Conservation (phyloP, 2,329 filamentous ascomycete species). For the Epichloe bromicola region DNA sequence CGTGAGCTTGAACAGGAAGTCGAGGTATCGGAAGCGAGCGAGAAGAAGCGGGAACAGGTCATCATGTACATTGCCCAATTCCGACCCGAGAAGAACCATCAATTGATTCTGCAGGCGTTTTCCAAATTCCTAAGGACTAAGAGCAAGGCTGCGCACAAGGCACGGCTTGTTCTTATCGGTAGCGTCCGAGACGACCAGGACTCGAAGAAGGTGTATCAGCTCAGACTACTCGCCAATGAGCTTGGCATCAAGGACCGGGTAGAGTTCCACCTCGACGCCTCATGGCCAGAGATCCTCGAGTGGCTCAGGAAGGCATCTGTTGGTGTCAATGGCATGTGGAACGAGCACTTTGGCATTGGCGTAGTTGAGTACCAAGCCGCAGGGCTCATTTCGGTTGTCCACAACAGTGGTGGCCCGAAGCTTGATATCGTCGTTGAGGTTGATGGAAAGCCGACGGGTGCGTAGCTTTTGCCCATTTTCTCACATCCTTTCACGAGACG, state of each 20-base stretch:
- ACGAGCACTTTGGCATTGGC: conserved; percentile 97
- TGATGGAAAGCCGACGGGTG: conserved; percentile 66
- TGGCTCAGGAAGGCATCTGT: conserved; percentile 67
- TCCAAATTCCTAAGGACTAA: conserved; percentile 53
- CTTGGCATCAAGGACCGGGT: conserved; percentile 73
- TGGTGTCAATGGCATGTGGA: conserved; percentile 98
- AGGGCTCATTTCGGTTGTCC: conserved; percentile 83
- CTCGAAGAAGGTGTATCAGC: conserved; percentile 72
- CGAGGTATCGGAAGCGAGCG: conserved; percentile 54
- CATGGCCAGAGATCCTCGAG: conserved; percentile 74
- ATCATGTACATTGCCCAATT: conserved; percentile 96
- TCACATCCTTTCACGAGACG: not conserved
- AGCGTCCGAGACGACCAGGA: conserved; percentile 80
- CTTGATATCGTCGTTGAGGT: conserved; percentile 79
- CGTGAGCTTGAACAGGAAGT: conserved; percentile 67
- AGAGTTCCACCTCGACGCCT: conserved; percentile 78
- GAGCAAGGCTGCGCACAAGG: conserved; percentile 34
- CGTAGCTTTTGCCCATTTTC: conserved; percentile 11
- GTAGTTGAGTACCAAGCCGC: conserved; percentile 97
- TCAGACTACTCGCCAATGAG: conserved; percentile 76
- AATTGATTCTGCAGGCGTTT: conserved; percentile 74
- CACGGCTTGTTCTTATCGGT: conserved; percentile 73
- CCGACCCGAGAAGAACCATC: conserved; percentile 92
- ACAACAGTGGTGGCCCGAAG: conserved; percentile 86
- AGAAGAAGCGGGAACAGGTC: conserved; percentile 54